A percentile compares a stretch with the other conserved stretches of the same genome.
These are phyloP conservation scores for Trametes cubensis DNA, from an alignment of 768 basidiomycete genomes.

Conservation along the genomic window DNA sequence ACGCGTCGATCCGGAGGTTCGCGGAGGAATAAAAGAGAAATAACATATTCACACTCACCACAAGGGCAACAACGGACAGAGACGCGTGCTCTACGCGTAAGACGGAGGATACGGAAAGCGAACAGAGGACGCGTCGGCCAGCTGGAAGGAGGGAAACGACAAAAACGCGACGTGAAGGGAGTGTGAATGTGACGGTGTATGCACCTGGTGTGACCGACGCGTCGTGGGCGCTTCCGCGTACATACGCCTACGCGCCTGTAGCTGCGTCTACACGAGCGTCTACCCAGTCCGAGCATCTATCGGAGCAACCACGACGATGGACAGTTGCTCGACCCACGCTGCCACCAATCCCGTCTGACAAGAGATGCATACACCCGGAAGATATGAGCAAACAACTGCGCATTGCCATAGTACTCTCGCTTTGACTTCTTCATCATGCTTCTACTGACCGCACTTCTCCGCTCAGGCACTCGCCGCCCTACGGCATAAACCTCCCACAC, in stretches of 20 bases:
- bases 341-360: not conserved
- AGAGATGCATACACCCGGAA: not conserved
- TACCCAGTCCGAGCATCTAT: conserved; percentile 2
- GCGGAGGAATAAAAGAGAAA: no score
- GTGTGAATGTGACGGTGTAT: conserved; percentile 2
- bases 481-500: conserved; percentile 46
- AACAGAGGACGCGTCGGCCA: not conserved
- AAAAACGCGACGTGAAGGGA: conserved; percentile 20
- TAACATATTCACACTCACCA: no score
- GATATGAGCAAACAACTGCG: conserved; percentile 17
- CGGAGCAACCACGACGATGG: conserved; percentile 12
- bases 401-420: conserved; percentile 20
- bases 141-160: conserved; percentile 1
- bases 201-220: conserved; percentile 21
- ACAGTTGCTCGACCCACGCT: not conserved
- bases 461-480: conserved; percentile 50
- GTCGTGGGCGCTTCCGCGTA: conserved; percentile 5
- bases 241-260: not conserved
- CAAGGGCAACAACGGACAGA: no score
- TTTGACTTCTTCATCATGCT: not conserved
- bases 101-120: not conserved
- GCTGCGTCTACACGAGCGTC: not conserved
- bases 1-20: no score
- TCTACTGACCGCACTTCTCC: conserved; percentile 2
- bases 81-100: not conserved